Evolutionary conservation across 345 rosid genomes (phyloP), one percentile per base, ranked within the genome.

Genomic region (Geranium brycei): DNA sequence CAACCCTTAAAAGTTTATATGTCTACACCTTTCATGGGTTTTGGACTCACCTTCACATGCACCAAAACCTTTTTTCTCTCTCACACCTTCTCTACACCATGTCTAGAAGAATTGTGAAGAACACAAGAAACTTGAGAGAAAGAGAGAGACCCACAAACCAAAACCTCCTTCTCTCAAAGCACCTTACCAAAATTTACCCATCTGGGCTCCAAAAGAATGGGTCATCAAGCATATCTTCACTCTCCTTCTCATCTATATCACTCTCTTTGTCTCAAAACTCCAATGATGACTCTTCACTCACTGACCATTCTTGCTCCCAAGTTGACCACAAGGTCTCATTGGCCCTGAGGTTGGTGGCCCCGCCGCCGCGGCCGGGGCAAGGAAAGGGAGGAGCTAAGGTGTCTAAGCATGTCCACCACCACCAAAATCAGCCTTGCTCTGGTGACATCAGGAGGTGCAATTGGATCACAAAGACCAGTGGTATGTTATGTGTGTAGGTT

Each of bases 191-290:
- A 69, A 77, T 89, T 8, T 93, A 87, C 64, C 97, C 99, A 2
- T 75, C 87, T 57, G 83, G 91, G 3, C 82, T 93, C 19, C 80
- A 83, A 23, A 23, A 23, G 28, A 23, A 23, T 23, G 28, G 28
- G 28, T 23, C 28, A 40, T 79, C 88, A 51, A 93, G 88, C 77
- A 73, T 51, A 66, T 89, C 98, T 17, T 87, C 95, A n/a, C 76
- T 89, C 14, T 92, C 96, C 28, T 69, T 86, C 7, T 89, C 95
- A 0, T 87, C 97, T 0, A 18, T 92, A 13, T 92, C 96, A 4
- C 59, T 92, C 61, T 87, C 99, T 17, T 72, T 89, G 66, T 93
- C 99, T 10, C 95, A 89, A 63, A 89, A 81, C 75, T 89, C 97
- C 0, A 86, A 23, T 23, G 28, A 80, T 38, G 97, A 89, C 67